Conservation (phyloP, 2,329 filamentous ascomycete species). For the Fusarium dlaminii region DNA sequence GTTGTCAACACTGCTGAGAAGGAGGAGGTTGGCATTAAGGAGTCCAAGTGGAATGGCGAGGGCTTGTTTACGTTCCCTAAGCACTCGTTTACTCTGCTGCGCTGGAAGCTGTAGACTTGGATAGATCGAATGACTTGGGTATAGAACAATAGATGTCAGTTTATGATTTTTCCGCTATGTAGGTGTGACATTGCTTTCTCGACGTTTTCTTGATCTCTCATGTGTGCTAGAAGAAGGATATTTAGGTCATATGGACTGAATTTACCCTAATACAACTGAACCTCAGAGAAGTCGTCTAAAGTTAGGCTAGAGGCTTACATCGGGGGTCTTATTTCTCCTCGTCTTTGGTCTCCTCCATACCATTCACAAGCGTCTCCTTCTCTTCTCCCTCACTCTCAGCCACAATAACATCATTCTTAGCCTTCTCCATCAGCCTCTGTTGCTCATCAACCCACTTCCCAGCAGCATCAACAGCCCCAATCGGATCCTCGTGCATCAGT, state of each 20-base stretch:
- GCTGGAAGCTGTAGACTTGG: conserved; percentile 58
- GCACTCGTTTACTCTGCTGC: conserved; percentile 75
- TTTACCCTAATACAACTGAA: neutral
- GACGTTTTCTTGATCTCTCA: no score
- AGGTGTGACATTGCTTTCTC: neutral
- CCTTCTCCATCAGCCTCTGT: neutral
- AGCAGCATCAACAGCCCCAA: conserved; percentile 5
- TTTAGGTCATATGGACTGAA: neutral
- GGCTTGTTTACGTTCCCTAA: conserved; percentile 73
- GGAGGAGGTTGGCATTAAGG: conserved; percentile 63
- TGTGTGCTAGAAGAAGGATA: neutral
- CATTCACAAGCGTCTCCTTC: neutral
- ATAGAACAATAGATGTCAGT: neutral
- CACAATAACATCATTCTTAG: neutral
- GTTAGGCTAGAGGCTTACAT: neutral
- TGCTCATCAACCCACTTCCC: conserved; percentile 16
- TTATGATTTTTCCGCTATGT: neutral
- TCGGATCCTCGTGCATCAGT: conserved; percentile 16
- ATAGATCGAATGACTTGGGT: neutral
- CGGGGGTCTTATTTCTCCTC: neutral
- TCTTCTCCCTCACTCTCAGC: neutral
- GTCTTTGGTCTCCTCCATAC: neutral
- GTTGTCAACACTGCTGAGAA: conserved; percentile 71
- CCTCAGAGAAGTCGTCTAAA: neutral
- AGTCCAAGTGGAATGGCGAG: conserved; percentile 67